A percentile compares a stretch with the other conserved stretches of the same genome.
phyloP scores from a whole-genome alignment of 176 grass and related monocot species.

The Paspalum notatum region DNA sequence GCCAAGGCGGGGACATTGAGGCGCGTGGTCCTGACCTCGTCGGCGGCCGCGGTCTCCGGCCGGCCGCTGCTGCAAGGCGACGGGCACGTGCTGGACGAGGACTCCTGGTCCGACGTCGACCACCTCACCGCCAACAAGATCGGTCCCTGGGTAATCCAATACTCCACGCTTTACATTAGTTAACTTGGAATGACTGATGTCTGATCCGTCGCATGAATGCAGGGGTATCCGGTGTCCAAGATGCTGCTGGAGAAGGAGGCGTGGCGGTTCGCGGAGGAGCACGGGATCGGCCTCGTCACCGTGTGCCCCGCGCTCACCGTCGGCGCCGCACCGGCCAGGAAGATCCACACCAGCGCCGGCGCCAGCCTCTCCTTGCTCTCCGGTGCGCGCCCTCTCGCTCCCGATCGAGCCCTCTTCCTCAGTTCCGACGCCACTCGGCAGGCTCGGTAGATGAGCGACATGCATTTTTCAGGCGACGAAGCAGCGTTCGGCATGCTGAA shows the following conservation, averaged over 20 bases:
- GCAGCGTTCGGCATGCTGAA: slow-evolving; percentile 31
- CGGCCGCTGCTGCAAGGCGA: slow-evolving; percentile 29
- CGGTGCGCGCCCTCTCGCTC: background rate
- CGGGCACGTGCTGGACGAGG: slow-evolving; percentile 14
- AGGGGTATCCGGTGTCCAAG: slow-evolving; percentile 38
- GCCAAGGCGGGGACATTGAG: slow-evolving; percentile 48
- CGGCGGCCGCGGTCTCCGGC: slow-evolving; percentile 37
- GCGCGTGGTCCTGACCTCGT: slow-evolving; percentile 70
- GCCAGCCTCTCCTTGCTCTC: slow-evolving; percentile 42
- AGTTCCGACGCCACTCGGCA: too few relatives aligned
- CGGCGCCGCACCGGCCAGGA: slow-evolving; percentile 31
- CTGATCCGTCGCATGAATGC: too few relatives aligned
- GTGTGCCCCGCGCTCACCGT: slow-evolving; percentile 38
- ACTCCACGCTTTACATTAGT: too few relatives aligned
- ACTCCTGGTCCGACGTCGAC: slow-evolving; percentile 62
- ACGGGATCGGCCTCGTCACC: slow-evolving; percentile 46
- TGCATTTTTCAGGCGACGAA: slow-evolving; percentile 39
- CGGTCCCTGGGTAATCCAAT: too few relatives aligned
- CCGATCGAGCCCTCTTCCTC: too few relatives aligned
- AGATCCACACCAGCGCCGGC: slow-evolving; percentile 26
- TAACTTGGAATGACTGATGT: too few relatives aligned
- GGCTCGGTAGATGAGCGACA: too few relatives aligned
- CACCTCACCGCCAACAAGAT: slow-evolving; percentile 21
- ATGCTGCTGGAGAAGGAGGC: slow-evolving; percentile 51
- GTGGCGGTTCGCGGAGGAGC: slow-evolving; percentile 33